A percentile compares a stretch with the other conserved stretches of the same genome.
Conservation (phyloP, 2,329 filamentous ascomycete genomes). For the Pestalotiopsis sp. region DNA sequence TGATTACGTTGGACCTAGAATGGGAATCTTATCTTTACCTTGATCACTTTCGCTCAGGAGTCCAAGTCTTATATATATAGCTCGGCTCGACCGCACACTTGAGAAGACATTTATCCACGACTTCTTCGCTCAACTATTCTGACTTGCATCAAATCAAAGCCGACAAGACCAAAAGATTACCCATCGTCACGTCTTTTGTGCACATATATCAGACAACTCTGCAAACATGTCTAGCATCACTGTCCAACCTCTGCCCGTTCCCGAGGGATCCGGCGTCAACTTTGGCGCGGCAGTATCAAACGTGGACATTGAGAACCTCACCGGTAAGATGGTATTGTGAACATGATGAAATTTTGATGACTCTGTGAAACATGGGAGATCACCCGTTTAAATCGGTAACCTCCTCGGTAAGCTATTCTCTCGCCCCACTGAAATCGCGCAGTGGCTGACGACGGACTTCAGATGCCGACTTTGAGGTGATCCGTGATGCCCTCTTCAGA, state of each 20-base stretch:
- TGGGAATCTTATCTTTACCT: background rate
- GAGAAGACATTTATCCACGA: background rate
- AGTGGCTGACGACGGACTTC: constrained; percentile 17
- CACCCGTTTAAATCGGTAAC: constrained; percentile 59
- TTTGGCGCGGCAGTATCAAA: constrained; percentile 63
- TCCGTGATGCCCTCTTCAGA: constrained; percentile 66
- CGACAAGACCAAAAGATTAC: background rate
- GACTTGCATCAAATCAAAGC: background rate
- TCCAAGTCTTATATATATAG: background rate
- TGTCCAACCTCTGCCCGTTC: constrained; percentile 37
- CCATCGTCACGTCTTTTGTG: background rate
- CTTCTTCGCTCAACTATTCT: background rate
- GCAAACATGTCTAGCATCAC: constrained; percentile 23
- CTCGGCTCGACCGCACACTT: background rate
- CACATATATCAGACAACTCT: background rate
- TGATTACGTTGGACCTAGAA: background rate
- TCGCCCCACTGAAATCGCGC: background rate
- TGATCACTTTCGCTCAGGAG: background rate
- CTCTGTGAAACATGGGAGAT: constrained; percentile 4
- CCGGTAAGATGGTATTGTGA: constrained; percentile 45
- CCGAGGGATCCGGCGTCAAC: constrained; percentile 43
- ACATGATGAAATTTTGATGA: constrained; percentile 16
- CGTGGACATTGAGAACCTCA: constrained; percentile 61
- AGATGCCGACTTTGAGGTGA: constrained; percentile 65
- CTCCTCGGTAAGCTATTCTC: constrained; percentile 47